A percentile compares a stretch with the other conserved stretches of the same genome.
Evolutionary conservation across 805 yeast species (phyloP).

Genomic region (Teunomyces barrocoloradensis): DNA sequence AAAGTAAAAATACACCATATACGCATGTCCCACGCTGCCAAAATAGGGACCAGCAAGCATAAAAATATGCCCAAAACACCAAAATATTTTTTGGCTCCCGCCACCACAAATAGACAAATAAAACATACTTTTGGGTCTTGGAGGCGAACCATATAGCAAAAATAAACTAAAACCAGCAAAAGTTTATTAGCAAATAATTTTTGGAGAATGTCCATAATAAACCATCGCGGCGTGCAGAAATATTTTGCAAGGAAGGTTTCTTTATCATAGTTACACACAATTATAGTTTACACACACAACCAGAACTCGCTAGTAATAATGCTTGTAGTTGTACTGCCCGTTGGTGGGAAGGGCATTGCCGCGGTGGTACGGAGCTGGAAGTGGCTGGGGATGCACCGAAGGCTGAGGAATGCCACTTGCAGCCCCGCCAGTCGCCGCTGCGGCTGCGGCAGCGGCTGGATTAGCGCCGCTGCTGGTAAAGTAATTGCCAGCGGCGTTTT

Average conservation of each 20-base stretch:
- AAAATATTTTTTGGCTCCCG: too few relatives aligned
- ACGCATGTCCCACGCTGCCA: too few relatives aligned
- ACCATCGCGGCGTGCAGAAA: not conserved
- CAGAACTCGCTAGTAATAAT: not conserved
- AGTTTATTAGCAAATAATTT: not conserved
- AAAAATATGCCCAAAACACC: too few relatives aligned
- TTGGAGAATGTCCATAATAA: not conserved
- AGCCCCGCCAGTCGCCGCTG: not conserved
- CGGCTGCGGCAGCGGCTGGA: not conserved
- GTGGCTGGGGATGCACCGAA: constrained; percentile 6
- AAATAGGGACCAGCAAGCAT: too few relatives aligned
- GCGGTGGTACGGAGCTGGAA: constrained; percentile 8
- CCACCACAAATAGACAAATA: too few relatives aligned
- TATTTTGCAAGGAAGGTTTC: not conserved
- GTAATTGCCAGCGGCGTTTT: constrained; percentile 1
- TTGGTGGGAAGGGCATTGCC: constrained; percentile 4
- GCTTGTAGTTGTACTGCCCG: constrained; percentile 3
- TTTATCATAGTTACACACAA: not conserved
- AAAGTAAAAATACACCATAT: not conserved
- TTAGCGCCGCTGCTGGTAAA: constrained; percentile 2
- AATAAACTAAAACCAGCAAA: not conserved
- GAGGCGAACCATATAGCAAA: not conserved
- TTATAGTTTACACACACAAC: not conserved
- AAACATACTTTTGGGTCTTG: not conserved
- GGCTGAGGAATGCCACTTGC: constrained; percentile 1